A percentile compares a stretch with the other conserved stretches of the same genome.
phyloP scores from a whole-genome alignment of 441 rosid genomes.

The California macrophylla region DNA sequence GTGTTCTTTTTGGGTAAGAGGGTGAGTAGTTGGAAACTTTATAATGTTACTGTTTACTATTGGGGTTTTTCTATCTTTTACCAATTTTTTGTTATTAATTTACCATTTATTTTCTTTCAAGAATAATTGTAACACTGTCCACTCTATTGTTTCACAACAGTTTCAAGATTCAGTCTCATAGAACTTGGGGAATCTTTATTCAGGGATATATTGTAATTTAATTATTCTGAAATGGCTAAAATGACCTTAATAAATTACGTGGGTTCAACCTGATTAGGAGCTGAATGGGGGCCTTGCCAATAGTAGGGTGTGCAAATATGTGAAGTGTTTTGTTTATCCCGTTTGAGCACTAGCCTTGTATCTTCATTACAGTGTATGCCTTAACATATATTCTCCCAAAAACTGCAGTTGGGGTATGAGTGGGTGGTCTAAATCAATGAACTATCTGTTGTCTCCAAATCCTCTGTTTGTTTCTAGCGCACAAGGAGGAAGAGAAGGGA shows the following conservation, averaged over 20 bases:
- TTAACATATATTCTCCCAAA: not conserved
- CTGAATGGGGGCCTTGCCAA: not conserved
- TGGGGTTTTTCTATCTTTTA: too few relatives aligned
- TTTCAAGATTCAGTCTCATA: not conserved
- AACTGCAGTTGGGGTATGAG: not conserved
- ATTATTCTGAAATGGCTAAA: not conserved
- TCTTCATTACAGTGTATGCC: not conserved
- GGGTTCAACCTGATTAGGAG: not conserved
- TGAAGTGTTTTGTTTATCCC: not conserved
- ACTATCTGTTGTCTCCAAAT: not conserved
- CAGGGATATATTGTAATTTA: not conserved
- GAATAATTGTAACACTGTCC: not conserved
- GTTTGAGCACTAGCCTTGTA: not conserved
- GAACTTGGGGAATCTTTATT: not conserved
- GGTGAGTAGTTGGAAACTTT: too few relatives aligned
- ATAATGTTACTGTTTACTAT: too few relatives aligned
- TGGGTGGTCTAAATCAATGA: not conserved
- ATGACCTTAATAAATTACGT: not conserved
- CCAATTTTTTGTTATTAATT: not conserved
- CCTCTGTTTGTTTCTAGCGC: not conserved
- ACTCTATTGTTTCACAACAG: not conserved
- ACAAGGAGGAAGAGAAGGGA: not conserved
- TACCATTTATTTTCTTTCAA: not conserved
- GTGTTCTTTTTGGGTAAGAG: not conserved
- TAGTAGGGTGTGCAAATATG: not conserved